Evolutionary conservation across 495 filamentous ascomycete genomes (phyloP).

Genomic region (Penicillium pulvis): DNA sequence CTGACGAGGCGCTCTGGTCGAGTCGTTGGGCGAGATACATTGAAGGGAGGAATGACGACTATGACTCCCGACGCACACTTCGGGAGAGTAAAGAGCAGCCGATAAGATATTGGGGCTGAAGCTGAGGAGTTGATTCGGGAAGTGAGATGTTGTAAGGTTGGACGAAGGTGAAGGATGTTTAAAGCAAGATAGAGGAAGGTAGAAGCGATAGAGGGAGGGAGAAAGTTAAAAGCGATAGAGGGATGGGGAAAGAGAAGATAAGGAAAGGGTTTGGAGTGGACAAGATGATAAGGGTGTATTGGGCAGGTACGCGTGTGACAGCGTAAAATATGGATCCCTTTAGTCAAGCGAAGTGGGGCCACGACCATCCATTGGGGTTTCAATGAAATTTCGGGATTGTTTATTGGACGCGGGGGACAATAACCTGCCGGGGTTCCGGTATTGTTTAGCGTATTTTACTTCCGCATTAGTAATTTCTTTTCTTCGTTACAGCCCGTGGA

Average conservation of each 20-base stretch:
- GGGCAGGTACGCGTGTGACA: constrained; percentile 35
- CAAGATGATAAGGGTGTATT: constrained; percentile 32
- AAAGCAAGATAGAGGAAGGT: background rate
- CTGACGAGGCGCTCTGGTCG: constrained; percentile 53
- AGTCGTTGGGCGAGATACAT: constrained; percentile 53
- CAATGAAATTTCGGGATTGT: background rate
- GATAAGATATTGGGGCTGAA: constrained; percentile 5
- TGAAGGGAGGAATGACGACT: constrained; percentile 23
- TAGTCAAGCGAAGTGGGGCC: constrained; percentile 1
- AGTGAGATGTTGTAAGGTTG: background rate
- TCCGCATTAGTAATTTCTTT: constrained; percentile 1
- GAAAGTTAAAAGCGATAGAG: constrained; percentile 1
- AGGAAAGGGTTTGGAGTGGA: constrained; percentile 20
- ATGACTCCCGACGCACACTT: constrained; percentile 17
- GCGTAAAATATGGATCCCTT: constrained; percentile 11
- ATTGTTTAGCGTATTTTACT: background rate
- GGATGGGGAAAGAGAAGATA: constrained; percentile 16
- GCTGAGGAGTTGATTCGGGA: background rate
- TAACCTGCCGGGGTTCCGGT: constrained; percentile 12
- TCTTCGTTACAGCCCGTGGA: constrained; percentile 17
- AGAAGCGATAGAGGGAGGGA: background rate
- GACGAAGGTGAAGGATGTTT: background rate
- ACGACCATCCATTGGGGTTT: background rate
- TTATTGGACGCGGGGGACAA: constrained; percentile 13
- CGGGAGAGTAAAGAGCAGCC: constrained; percentile 13